Percentiles rank a stretch among this genome's conserved stretches.
phyloP scores from a whole-genome alignment of 441 rosid genomes.

The Euphorbia schlechtendalii region DNA sequence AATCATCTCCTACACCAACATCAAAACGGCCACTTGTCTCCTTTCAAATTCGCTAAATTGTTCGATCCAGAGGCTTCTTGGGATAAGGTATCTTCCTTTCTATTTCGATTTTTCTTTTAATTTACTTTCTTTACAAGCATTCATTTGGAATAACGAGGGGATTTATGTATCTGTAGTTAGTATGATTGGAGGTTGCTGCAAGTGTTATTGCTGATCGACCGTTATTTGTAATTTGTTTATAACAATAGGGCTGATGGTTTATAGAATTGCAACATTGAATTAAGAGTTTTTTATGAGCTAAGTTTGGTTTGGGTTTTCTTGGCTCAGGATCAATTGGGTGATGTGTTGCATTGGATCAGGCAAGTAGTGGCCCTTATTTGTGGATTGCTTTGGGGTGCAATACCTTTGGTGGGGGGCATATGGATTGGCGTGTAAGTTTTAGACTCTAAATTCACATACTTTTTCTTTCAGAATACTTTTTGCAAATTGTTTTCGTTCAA shows the following conservation, averaged over 20 bases:
- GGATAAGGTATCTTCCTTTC: constrained; percentile 50
- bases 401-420: constrained; percentile 81
- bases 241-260: too few relatives aligned
- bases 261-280: too few relatives aligned
- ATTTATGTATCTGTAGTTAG: too few relatives aligned
- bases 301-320: too few relatives aligned
- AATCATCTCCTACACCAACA: constrained; percentile 31
- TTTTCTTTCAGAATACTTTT: not conserved
- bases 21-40: constrained; percentile 57
- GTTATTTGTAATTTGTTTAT: not conserved
- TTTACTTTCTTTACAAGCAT: constrained; percentile 2
- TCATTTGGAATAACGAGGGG: too few relatives aligned
- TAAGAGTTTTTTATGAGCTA: too few relatives aligned
- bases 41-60: constrained; percentile 59
- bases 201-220: too few relatives aligned
- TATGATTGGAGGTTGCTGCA: too few relatives aligned
- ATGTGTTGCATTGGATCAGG: constrained; percentile 94
- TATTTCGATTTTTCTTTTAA: not conserved
- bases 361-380: constrained; percentile 73
- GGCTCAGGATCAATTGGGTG: constrained; percentile 92
- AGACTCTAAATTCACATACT: not conserved
- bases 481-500: too few relatives aligned
- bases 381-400: constrained; percentile 84
- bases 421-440: constrained; percentile 81
- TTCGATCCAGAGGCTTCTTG: constrained; percentile 88